Evolutionary conservation across 2,329 filamentous ascomycete genomes (phyloP), one percentile per base, ranked within the genome.

Genomic region (Stagonosporopsis cucurbitacearum): DNA sequence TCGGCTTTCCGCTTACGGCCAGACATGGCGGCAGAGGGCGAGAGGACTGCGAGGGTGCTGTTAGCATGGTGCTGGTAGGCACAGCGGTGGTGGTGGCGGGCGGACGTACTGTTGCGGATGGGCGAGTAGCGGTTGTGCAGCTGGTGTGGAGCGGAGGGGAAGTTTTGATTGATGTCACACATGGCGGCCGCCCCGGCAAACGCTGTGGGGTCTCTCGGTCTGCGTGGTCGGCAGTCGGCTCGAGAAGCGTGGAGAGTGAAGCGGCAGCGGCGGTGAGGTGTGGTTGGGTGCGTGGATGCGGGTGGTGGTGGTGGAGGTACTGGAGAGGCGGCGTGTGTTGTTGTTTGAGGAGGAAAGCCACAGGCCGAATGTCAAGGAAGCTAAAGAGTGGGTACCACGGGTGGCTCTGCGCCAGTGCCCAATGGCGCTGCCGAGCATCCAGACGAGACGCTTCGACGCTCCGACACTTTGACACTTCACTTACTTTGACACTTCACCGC

Each of bases 1-100:
- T 94, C 91, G 70, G 91, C 92, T 82, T 98, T 98, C 78, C 95
- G 88, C 83, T 98, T 98, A 64, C 86, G 81, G 69, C 77, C 71
- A 39, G 77, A 75, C 80, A 81, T 81, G 67, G 64, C 71, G 32
- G 65, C 45, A 69, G 67, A 77, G 72, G 64, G 73, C 68, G 68
- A 75, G 44, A 68, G 66, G 53, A 74, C 72, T 75, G 62, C 30
- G 23, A 40, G 36, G 8, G 7, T 11, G 4, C n/a, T 42, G 57
- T 65, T 44, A 70, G 64, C 39, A 11, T 20, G 25, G 47, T 58
- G 8, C 35, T 45, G 37, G 28, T 26, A 15, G 40, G 4, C 15
- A 25, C 13, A 23, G 40, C 8, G 23, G 25, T n/a, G n/a, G 8
- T 26, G 39, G 39, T 25, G 40, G 54, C n/a, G 15, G 47, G 58